Evolutionary conservation across 805 yeast genomes (phyloP).

Genomic region (Candida yuanshanica): DNA sequence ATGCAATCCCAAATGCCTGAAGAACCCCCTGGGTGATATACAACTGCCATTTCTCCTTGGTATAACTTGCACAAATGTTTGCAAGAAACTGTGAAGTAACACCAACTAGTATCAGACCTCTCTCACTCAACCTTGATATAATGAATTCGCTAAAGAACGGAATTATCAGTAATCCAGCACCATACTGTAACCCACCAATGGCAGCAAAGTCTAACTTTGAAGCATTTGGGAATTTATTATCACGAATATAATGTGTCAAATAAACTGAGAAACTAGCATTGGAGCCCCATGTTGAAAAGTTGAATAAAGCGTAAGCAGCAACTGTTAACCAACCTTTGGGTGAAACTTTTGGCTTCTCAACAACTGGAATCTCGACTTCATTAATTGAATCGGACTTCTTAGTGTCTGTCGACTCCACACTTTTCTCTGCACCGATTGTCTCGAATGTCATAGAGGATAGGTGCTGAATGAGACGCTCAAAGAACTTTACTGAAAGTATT

Average conservation of each 20-base stretch:
- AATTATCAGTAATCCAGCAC: slow-evolving; percentile 47
- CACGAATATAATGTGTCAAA: slow-evolving; percentile 48
- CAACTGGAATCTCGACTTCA: no score
- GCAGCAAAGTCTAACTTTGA: slow-evolving; percentile 54
- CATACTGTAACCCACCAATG: slow-evolving; percentile 61
- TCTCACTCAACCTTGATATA: slow-evolving; percentile 31
- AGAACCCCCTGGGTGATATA: slow-evolving; percentile 63
- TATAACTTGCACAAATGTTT: slow-evolving; percentile 52
- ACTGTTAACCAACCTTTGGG: slow-evolving; percentile 21
- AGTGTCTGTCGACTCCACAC: no score
- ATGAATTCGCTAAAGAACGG: slow-evolving; percentile 37
- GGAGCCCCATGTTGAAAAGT: slow-evolving; percentile 22
- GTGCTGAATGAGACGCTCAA: no score
- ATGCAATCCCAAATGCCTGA: slow-evolving; percentile 45
- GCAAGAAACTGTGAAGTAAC: slow-evolving; percentile 46
- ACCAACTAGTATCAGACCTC: slow-evolving; percentile 42
- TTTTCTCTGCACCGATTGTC: no score
- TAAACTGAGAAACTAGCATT: slow-evolving; percentile 47
- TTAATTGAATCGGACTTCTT: no score
- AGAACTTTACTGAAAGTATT: no score
- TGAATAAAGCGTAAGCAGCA: slow-evolving; percentile 14
- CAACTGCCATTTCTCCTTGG: slow-evolving; percentile 56
- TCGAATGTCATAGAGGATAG: no score
- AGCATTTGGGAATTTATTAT: slow-evolving; percentile 45
- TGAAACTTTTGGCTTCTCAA: no score